phyloP scores from a whole-genome alignment of 345 rosid genomes.

The Melaleuca quinquenervia region DNA sequence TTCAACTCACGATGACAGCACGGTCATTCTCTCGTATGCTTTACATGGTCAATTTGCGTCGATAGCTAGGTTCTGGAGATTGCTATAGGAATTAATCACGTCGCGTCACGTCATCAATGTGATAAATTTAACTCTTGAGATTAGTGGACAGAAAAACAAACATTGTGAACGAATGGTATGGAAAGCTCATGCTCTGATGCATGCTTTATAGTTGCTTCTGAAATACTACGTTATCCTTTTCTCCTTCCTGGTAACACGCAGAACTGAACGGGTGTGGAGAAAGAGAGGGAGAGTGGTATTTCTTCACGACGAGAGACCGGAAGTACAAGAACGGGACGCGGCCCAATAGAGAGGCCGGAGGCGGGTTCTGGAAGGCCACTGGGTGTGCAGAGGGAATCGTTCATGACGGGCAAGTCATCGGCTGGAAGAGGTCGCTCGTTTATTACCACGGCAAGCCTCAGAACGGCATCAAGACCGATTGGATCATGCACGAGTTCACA shows the following conservation, averaged over 20 bases:
- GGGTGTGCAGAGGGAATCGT: not conserved
- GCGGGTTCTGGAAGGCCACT: not conserved
- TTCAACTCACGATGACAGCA: not conserved
- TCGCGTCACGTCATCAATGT: too few relatives aligned
- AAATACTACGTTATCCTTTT: not conserved
- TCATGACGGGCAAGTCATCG: not conserved
- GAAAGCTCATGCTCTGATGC: not conserved
- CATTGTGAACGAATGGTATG: too few relatives aligned
- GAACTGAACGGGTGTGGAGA: not conserved
- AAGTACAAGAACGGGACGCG: not conserved
- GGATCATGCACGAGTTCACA: not conserved
- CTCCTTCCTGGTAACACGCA: not conserved
- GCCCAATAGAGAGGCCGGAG: not conserved
- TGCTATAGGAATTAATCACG: too few relatives aligned
- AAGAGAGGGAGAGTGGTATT: not conserved
- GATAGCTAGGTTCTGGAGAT: too few relatives aligned
- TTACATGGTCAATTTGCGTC: not conserved
- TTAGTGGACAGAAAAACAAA: too few relatives aligned
- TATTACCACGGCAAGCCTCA: not conserved
- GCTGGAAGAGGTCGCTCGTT: not conserved
- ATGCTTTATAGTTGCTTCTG: not conserved
- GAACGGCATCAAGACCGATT: not conserved
- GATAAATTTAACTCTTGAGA: too few relatives aligned
- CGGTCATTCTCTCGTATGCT: not conserved
- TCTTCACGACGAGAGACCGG: slow-evolving; percentile 7